These are phyloP conservation scores for Auricularia auricula-judae DNA, from an alignment of 768 basidiomycete genomes.

Conservation along the genomic window DNA sequence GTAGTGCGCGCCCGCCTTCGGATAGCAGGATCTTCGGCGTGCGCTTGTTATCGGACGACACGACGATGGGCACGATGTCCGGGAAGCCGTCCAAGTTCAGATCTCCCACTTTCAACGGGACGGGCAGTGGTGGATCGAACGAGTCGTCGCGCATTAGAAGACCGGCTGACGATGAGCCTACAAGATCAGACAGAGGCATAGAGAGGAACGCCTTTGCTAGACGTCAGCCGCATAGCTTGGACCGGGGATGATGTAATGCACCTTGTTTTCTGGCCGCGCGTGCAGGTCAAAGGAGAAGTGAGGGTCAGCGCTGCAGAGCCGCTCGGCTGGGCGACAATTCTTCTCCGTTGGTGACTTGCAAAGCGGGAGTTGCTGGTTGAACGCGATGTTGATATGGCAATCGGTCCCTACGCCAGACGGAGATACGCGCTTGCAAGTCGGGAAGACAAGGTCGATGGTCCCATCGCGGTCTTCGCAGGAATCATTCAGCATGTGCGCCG, in stretches of 20 bases:
- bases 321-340: conserved; percentile 64
- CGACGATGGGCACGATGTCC: conserved; percentile 59
- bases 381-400: conserved; percentile 84
- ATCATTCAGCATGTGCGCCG: background rate
- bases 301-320: conserved; percentile 74
- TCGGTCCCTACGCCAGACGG: conserved; percentile 60
- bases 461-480: conserved; percentile 67
- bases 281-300: conserved; percentile 68
- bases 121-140: conserved; percentile 53
- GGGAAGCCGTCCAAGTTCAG: conserved; percentile 91
- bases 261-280: conserved; percentile 37
- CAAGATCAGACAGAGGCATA: conserved; percentile 52
- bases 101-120: conserved; percentile 78
- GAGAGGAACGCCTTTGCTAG: conserved; percentile 46
- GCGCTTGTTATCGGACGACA: conserved; percentile 16
- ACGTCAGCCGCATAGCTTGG: no score
- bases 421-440: conserved; percentile 62
- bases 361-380: conserved; percentile 80
- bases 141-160: conserved; percentile 65
- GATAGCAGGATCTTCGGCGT: conserved; percentile 56
- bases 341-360: conserved; percentile 49
- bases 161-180: conserved; percentile 32
- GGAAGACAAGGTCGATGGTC: conserved; percentile 89
- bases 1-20: conserved; percentile 53
- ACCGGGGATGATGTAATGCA: conserved; percentile 17